Evolutionary conservation across 805 yeast genomes (phyloP).

Genomic region (Wickerhamiella kurtzmanii): DNA sequence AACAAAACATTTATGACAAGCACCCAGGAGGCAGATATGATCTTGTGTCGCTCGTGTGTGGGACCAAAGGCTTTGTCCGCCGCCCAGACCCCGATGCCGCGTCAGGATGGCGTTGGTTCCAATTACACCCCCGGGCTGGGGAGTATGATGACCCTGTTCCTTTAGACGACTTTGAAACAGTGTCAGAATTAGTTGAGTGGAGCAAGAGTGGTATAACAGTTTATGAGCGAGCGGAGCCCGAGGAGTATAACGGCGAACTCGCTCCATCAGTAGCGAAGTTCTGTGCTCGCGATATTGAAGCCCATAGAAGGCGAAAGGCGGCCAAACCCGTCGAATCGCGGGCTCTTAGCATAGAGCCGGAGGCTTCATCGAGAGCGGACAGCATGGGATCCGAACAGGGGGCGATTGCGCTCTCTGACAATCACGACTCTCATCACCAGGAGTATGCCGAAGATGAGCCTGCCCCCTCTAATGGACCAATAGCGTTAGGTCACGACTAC

Average conservation of each 20-base stretch:
- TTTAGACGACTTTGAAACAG: background rate
- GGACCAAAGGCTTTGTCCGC: background rate
- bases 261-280: constrained; percentile 1
- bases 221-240: background rate
- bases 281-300: background rate
- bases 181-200: background rate
- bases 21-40: background rate
- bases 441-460: no score
- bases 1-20: background rate
- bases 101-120: no score
- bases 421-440: no score
- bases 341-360: background rate
- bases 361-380: constrained; percentile 5
- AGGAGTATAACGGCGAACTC: background rate
- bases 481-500: background rate
- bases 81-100: no score
- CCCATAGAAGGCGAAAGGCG: background rate
- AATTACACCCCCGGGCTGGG: background rate
- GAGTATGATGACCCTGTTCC: background rate
- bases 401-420: no score
- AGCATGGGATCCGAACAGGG: background rate
- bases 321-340: background rate
- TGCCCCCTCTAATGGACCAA: no score
- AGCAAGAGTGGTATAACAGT: background rate
- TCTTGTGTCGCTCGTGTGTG: background rate